Base-by-base conservation (phyloP, 106 monocot genomes). In the Amphibolis antarctica region DNA sequence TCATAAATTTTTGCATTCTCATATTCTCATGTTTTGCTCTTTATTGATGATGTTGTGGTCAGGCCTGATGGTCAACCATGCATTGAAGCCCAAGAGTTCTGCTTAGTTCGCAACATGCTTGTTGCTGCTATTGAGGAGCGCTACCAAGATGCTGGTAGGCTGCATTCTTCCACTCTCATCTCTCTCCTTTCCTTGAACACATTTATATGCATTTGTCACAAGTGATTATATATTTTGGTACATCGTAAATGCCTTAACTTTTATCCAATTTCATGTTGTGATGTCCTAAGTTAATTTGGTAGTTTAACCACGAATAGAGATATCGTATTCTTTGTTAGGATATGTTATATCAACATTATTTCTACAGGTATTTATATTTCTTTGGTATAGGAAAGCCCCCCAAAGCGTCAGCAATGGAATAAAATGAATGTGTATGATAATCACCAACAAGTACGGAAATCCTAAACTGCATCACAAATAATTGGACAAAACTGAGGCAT, bases 31-130 rank as follows among this genome's bases (percentile, higher is more conserved):
- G 36, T 36, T 36, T 2, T 36, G 36, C 36, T 36, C 36, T 36
- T 36, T 4, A 36, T 36, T 36, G 36, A 36, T 36, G 36, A 2
- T 36, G 36, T 36, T 36, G 36, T 36, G 36, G 36, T 28, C 63
- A 91, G 90, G 79, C 90, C 90, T 5, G 76, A 83, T 71, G 84
- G 82, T 31, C 79, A 88, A 68, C 80, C 82, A 46, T 92, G 92
- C 74, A 24, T 80, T 25, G 92, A 92, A 46, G 68, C 82, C 9
- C 65, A 67, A 69, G 92, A 92, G 44, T 88, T 92, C 70, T 71
- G 62, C 55, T 50, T 92, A 52, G 62, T 92, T 19, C 77, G 82
- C 4, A 92, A 85, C 66, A 85, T 92, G 92, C 66, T 78, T 42
- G 76, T 77, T 47, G 92, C 92, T 42, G 84, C 76, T 69, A 80